These are phyloP conservation scores for Marchantia paleacea DNA, from an alignment of 225 moss, liverwort and hornwort genomes.

Conservation along the genomic window DNA sequence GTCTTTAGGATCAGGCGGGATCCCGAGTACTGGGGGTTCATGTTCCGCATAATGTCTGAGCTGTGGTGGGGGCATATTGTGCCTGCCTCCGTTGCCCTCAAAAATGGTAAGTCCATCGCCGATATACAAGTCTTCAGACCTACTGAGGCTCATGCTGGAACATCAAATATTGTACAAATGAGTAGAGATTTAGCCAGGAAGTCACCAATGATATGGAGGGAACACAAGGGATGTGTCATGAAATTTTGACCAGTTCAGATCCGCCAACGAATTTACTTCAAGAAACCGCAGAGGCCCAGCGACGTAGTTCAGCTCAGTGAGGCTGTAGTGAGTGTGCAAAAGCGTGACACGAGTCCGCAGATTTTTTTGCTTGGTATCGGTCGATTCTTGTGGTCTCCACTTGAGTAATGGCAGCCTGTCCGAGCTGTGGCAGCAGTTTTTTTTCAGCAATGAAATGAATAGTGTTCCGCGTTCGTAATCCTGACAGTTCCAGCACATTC, in stretches of 20 bases:
- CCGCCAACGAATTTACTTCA: background rate
- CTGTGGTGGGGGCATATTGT: constrained; percentile 92
- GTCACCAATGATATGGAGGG: constrained; percentile 42
- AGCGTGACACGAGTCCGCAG: background rate
- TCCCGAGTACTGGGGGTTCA: constrained; percentile 73
- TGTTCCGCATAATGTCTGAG: constrained; percentile 86
- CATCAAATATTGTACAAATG: constrained; percentile 30
- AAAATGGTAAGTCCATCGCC: constrained; percentile 37
- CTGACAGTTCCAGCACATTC: too few relatives aligned
- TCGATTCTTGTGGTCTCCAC: background rate
- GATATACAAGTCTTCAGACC: constrained; percentile 42
- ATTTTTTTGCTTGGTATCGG: background rate
- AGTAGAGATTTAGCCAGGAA: constrained; percentile 37
- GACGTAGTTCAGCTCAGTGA: background rate
- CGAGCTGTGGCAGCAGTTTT: background rate
- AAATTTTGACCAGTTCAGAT: constrained; percentile 1
- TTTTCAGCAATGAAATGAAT: background rate
- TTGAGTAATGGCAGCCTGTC: background rate
- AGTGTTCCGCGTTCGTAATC: background rate
- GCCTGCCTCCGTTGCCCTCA: constrained; percentile 60
- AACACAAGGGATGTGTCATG: constrained; percentile 26
- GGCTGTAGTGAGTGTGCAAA: too few relatives aligned
- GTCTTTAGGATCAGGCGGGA: constrained; percentile 80
- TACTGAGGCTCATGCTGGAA: constrained; percentile 18
- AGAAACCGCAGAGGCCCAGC: background rate